Percentiles rank a stretch among this genome's conserved stretches.
These are phyloP conservation scores for Aspergillus eucalypticola DNA, from an alignment of 2,329 filamentous ascomycete species.

Conservation along the genomic window DNA sequence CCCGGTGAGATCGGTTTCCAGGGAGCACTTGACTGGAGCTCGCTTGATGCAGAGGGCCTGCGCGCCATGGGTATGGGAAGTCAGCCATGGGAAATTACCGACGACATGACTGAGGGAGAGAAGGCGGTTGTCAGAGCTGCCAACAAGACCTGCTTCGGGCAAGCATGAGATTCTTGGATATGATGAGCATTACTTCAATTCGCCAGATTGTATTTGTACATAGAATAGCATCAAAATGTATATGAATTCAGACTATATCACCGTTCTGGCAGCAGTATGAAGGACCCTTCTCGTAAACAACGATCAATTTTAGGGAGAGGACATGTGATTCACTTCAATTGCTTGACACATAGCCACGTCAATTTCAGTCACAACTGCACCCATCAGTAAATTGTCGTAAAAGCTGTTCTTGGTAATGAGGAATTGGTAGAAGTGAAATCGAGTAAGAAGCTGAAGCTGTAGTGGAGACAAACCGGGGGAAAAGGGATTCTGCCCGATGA, in stretches of 20 bases:
- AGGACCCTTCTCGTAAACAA: no score
- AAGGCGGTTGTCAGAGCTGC: conserved; percentile 52
- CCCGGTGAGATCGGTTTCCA: conserved; percentile 44
- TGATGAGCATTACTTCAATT: neutral
- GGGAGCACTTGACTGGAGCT: conserved; percentile 41
- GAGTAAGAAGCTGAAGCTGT: neutral
- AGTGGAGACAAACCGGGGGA: neutral
- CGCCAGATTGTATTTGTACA: neutral
- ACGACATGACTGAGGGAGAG: conserved; percentile 53
- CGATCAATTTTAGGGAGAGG: no score
- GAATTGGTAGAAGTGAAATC: no score
- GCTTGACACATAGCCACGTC: no score
- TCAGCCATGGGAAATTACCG: conserved; percentile 51
- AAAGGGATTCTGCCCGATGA: neutral
- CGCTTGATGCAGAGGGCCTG: conserved; percentile 50
- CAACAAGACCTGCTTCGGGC: conserved; percentile 56
- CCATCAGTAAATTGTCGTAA: no score
- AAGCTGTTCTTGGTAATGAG: no score
- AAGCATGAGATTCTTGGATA: neutral
- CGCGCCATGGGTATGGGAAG: conserved; percentile 57
- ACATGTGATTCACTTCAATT: no score
- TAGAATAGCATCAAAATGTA: neutral
- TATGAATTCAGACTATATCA: neutral
- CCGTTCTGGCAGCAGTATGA: neutral
- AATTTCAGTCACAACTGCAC: no score